Conservation (phyloP, 441 rosid species). For the Erodium chrysanthum region DNA sequence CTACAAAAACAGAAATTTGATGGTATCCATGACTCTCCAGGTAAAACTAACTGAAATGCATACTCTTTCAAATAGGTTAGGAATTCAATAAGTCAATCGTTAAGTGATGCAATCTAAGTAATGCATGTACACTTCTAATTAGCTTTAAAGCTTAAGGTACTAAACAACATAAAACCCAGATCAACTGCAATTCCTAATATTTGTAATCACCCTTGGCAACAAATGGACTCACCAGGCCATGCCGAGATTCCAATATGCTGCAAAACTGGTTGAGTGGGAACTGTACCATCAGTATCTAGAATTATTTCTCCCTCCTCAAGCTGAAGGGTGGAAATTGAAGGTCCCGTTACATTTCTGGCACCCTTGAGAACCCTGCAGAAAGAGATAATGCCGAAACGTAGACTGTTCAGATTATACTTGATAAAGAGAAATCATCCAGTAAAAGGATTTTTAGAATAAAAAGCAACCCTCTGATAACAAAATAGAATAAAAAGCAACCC, state of each 20-base stretch:
- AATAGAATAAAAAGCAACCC: neutral
- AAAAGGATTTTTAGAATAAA: too few species aligned
- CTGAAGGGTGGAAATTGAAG: conserved; percentile 47
- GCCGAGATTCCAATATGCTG: conserved; percentile 88
- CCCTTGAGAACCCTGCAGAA: conserved; percentile 51
- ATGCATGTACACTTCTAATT: neutral
- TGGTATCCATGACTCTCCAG: conserved; percentile 15
- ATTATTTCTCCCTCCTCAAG: conserved; percentile 75
- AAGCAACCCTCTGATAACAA: neutral
- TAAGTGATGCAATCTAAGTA: neutral
- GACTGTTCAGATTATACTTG: too few species aligned
- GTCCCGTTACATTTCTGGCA: conserved; percentile 41
- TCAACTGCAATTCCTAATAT: neutral
- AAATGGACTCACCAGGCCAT: conserved; percentile 77
- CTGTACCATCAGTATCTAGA: conserved; percentile 70
- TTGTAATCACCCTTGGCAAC: neutral
- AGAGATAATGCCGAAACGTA: neutral
- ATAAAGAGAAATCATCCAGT: too few species aligned
- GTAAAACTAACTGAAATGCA: conserved; percentile 2
- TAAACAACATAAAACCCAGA: conserved; percentile 1
- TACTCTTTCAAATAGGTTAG: neutral
- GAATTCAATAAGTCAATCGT: too few species aligned
- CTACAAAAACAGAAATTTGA: conserved; percentile 35
- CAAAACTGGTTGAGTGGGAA: conserved; percentile 83
- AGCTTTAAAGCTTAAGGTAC: neutral